Percentiles rank a stretch among this genome's conserved stretches.
Conservation (phyloP, 768 basidiomycete species). For the Rhodotorula diobovata region DNA sequence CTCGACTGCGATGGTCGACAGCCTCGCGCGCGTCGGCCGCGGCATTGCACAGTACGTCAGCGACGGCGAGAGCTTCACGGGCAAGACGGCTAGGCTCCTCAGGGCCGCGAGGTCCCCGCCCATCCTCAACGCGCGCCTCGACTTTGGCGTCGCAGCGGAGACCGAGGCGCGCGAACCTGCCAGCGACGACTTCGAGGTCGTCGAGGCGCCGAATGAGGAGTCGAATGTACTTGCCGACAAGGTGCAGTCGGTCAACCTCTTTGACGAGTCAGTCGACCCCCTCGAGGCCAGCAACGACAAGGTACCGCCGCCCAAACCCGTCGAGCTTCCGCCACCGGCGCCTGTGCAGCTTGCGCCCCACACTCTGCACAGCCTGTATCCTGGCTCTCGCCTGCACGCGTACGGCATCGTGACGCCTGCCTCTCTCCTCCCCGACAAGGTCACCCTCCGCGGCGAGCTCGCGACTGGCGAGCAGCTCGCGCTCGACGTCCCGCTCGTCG, state of each 20-base stretch:
- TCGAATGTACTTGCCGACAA: neutral
- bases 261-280: neutral
- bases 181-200: slow-evolving; percentile 32
- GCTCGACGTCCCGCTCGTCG: slow-evolving; percentile 33
- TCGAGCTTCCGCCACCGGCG: neutral
- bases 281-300: neutral
- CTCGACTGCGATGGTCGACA: slow-evolving; percentile 56
- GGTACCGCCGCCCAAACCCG: neutral
- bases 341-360: slow-evolving; percentile 27
- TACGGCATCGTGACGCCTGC: slow-evolving; percentile 15
- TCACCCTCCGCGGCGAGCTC: slow-evolving; percentile 35
- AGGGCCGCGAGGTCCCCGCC: slow-evolving; percentile 55
- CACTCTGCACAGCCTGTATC: neutral
- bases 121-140: slow-evolving; percentile 53
- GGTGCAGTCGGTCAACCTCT: too few relatives aligned
- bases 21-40: slow-evolving; percentile 57
- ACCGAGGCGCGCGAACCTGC: neutral
- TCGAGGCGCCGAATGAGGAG: slow-evolving; percentile 3
- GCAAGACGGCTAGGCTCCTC: slow-evolving; percentile 55
- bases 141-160: slow-evolving; percentile 50
- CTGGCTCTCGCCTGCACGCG: slow-evolving; percentile 13
- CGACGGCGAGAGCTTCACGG: slow-evolving; percentile 52
- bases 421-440: slow-evolving; percentile 11
- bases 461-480: slow-evolving; percentile 28
- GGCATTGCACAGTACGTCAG: slow-evolving; percentile 56